These are phyloP conservation scores for Gloeostereum incarnatum DNA, from an alignment of 768 basidiomycete species.

Conservation along the genomic window DNA sequence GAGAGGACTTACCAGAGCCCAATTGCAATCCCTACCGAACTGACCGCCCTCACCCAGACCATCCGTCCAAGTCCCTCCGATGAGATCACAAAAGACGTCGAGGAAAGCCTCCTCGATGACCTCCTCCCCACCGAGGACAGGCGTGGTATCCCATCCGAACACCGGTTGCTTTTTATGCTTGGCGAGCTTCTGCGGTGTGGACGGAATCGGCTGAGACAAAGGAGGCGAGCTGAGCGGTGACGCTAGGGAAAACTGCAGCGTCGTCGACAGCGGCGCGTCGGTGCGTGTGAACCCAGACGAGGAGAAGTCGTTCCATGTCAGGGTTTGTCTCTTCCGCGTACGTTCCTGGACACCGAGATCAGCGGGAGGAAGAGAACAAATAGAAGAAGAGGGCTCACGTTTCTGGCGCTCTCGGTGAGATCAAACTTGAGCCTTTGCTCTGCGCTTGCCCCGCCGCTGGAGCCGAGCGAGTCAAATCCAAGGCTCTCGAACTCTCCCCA, in stretches of 20 bases:
- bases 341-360: constrained; percentile 34
- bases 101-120: constrained; percentile 87
- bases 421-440: constrained; percentile 87
- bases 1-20: constrained; percentile 66
- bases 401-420: constrained; percentile 68
- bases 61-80: constrained; percentile 57
- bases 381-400: constrained; percentile 22
- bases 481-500: constrained; percentile 89
- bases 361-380: constrained; percentile 8
- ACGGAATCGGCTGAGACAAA: constrained; percentile 9
- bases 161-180: constrained; percentile 44
- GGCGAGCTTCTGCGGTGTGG: constrained; percentile 2
- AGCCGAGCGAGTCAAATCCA: constrained; percentile 59
- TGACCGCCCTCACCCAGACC: not conserved
- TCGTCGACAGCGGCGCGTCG: constrained; percentile 68
- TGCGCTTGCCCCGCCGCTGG: constrained; percentile 17
- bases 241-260: constrained; percentile 67
- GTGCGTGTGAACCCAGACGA: constrained; percentile 71
- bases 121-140: constrained; percentile 67
- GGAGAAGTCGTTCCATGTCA: constrained; percentile 91
- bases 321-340: constrained; percentile 67
- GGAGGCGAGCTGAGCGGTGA: constrained; percentile 32
- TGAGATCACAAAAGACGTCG: constrained; percentile 75
- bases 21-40: constrained; percentile 82
- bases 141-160: constrained; percentile 91